Evolutionary conservation across 129 eudicot genomes (phyloP), one percentile per base, ranked within the genome.

Genomic region (Rutidosis leptorrhynchoides): DNA sequence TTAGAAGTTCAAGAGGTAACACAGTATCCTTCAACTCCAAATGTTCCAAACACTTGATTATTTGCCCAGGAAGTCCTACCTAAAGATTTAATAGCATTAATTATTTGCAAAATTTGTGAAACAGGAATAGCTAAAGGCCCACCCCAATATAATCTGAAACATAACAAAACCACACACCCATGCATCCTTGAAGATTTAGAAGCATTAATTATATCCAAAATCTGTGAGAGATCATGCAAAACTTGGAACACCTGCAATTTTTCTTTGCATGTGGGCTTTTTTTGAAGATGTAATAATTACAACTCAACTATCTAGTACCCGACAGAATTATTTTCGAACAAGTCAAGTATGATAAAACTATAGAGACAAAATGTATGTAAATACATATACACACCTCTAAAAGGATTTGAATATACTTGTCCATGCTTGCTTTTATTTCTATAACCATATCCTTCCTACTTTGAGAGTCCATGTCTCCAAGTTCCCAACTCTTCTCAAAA

Each of bases 1-100:
- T n/a, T n/a, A n/a, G n/a, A n/a, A n/a, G n/a, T n/a, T 93, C 99
- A 67, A 94, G 85, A 29, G 87, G 88, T 70, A 90, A 73, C n/a
- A 86, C 86, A 29, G 82, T 63, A 70, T 94, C 97, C 76, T 84
- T 82, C 37, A 83, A 49, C 26, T 94, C 99, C 83, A 94, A 51
- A 69, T 81, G 81, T 60, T 89, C 90, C 78, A 82, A 76, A 68
- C 95, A 89, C 35, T 78, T 82, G 51, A 94, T 78, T 75, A 84
- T 68, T 28, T 68, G 61, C 64, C 73, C 70, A 11, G 99, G 94
- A 68, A 89, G 79, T 58, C 88, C 95, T 27, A 65, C 81, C 99
- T 89, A 77, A 40, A 69, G n/a, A n/a, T n/a, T n/a, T n/a, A n/a
- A n/a, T n/a, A n/a, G n/a, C n/a, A n/a, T n/a, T n/a, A n/a, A n/a